Base-by-base conservation (phyloP, 805 yeast genomes). In the Candida nitratophila region DNA sequence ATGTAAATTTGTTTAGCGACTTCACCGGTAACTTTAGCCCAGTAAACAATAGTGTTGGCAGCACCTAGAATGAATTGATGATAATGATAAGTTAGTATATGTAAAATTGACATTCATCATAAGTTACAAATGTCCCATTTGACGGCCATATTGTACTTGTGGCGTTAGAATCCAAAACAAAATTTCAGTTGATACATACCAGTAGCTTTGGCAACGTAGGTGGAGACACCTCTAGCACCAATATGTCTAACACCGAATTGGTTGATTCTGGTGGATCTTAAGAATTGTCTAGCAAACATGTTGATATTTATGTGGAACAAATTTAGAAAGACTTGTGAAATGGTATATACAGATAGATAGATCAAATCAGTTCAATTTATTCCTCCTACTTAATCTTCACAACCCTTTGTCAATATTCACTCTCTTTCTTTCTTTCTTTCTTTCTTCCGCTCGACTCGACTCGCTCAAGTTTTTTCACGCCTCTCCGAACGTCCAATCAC, bases 1-100 rank as follows among this genome's bases (percentile, higher is more conserved):
- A 81, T 70, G 79, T 91, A 93, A 50, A 93, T 86, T 66, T 79
- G 77, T 68, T 85, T 85, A 48, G 77, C 71, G 38, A 75, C 51
- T 59, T 77, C 79, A 46, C 65, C 72, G 41, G 72, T 63, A 38
- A 76, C 79, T 56, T 76, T 77, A 45, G 81, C 70, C 86, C 93
- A 93, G 84, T 87, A 93, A 47, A 86, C 65, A 46, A 90, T 73
- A 49, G 71, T 56, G 68, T 82, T 76, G 53, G 73, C 62, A 42
- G 62, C 46, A 46, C 50, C 68, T 61, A 20, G n/a, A 50, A 20
- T 6, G 1, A 36, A 20, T 16, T 11, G 15, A 31, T 7, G 15
- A 31, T 31, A 5, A 8, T 14, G 7, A n/a, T n/a, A 32, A n/a
- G 35, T 32, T 32, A 32, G 35, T 32, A 32, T 29, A n/a, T n/a